Evolutionary conservation across 306 rosid genomes (phyloP).

Genomic region (Cucumis sativus): Cucumber_9930_V3 NC_026660.2:12232001-12232500

Average conservation of each 20-base stretch:
- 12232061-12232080: constrained; percentile 60
- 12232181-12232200: not conserved
- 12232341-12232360: not conserved
- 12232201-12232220: not conserved
- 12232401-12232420: constrained; percentile 17
- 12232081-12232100: constrained; percentile 66
- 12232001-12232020: not conserved
- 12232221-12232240: not conserved
- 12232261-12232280: constrained; percentile 73
- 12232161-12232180: not conserved
- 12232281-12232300: constrained; percentile 87
- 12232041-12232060: not conserved
- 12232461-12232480: constrained; percentile 96
- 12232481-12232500: constrained; percentile 72
- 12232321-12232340: constrained; percentile 59
- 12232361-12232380: not conserved
- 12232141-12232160: constrained; percentile 30
- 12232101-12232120: constrained; percentile 68
- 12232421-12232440: constrained; percentile 73
- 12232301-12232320: constrained; percentile 89
- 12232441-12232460: constrained; percentile 74
- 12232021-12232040: not conserved
- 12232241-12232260: not conserved
- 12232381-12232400: not conserved
- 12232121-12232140: constrained; percentile 69